A percentile compares a stretch with the other conserved stretches of the same genome.
These are phyloP conservation scores for Nitzschia sp. DNA, from an alignment of 108 stramenopile species.

Conservation along the genomic window DNA sequence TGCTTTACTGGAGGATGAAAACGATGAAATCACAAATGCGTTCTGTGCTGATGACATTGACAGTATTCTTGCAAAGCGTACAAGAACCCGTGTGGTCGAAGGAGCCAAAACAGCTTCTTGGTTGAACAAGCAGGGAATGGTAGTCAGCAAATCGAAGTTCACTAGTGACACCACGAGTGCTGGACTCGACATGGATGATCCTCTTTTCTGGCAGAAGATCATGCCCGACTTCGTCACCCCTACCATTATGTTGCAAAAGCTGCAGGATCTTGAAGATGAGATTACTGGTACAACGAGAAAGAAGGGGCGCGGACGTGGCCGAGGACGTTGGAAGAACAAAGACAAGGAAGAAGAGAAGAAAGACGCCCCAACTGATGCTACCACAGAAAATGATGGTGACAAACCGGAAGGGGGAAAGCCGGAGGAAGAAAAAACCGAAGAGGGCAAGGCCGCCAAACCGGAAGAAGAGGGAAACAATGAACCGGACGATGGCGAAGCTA, in stretches of 20 bases:
- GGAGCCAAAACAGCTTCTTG: constrained; percentile 87
- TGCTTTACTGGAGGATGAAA: constrained; percentile 84
- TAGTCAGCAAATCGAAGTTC: constrained; percentile 83
- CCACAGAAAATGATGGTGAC: constrained; percentile 14
- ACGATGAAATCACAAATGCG: constrained; percentile 78
- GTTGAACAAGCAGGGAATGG: constrained; percentile 85
- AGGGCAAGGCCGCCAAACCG: constrained; percentile 15
- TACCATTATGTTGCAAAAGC: constrained; percentile 63
- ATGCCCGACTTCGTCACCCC: constrained; percentile 94
- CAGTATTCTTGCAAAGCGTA: constrained; percentile 80
- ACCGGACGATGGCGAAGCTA: constrained; percentile 9
- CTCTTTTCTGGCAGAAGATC: constrained; percentile 93
- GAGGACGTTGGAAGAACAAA: constrained; percentile 42
- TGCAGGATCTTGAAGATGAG: constrained; percentile 53
- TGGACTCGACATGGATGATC: constrained; percentile 85
- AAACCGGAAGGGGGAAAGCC: not conserved
- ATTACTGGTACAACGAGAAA: constrained; percentile 38
- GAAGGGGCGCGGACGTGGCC: constrained; percentile 47
- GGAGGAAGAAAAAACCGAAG: constrained; percentile 1
- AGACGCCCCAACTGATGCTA: constrained; percentile 2
- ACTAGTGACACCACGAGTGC: constrained; percentile 65
- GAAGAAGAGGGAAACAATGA: constrained; percentile 19
- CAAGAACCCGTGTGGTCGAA: constrained; percentile 86
- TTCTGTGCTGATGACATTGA: constrained; percentile 92
- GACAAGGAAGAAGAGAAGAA: constrained; percentile 23